Base-by-base conservation (phyloP, 805 yeast genomes). In the Myxozyma monticola region DNA sequence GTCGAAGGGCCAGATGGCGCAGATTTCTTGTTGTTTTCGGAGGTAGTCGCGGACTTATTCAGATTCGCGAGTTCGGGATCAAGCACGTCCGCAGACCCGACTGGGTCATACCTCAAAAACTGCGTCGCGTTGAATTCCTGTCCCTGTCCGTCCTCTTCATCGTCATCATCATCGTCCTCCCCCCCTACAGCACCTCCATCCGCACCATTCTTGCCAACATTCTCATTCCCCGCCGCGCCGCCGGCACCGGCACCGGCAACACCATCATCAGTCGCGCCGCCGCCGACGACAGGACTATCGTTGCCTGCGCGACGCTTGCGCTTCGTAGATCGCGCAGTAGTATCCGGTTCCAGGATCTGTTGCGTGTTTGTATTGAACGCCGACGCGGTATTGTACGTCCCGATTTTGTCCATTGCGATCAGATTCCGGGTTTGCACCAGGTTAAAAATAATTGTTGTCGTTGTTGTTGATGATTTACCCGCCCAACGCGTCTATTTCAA, bases 21-120 rank as follows among this genome's bases (percentile, higher is more conserved):
- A 12, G 37, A 20, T 37, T 9, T n/a, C 35, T n/a, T n/a, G 35
- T n/a, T n/a, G 35, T n/a, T 28, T n/a, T n/a, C n/a, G n/a, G n/a
- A n/a, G n/a, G n/a, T n/a, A n/a, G n/a, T n/a, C 5, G 42, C 31
- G 20, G 40, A 33, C 24, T 41, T 49, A 30, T 41, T 37, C 8
- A 49, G 22, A 21, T 40, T 33, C 17, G 55, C 51, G 14, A 53
- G 36, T 18, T 45, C 56, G 18, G 57, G 57, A 30, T 53, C 57
- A 20, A 53, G 45, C 2, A 45, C 54, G 31, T 28, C 42, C 8
- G 41, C n/a, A 7, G 15, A 15, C 17, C 15, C 43, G 26, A 37
- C 40, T 7, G 43, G 25, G 14, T 30, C 40, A 30, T 49, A 49
- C 4, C 30, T 28, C 10, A 49, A 15, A 25, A 43, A 43, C 28